Base-by-base conservation (phyloP, 169 alveolate species). In the Plasmodium adleri region DNA sequence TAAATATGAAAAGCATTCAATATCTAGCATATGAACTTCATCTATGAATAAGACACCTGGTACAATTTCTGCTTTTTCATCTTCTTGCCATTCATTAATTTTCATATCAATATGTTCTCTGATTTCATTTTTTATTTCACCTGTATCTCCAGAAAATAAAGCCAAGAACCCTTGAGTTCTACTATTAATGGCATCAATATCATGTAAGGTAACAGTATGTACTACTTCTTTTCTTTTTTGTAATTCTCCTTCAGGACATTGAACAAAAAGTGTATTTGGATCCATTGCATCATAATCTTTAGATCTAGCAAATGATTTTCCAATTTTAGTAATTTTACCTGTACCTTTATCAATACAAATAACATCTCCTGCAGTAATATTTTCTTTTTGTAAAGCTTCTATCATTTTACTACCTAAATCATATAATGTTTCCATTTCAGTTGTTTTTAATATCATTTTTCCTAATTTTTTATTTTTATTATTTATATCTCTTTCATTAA, bases 161-260 rank as follows among this genome's bases (percentile, higher is more conserved):
- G 99, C 99, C 70, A 98, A 90, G 88, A 98, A 98, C 24, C 99
- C 99, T 89, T 99, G 99, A 43, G 98, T 88, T 17, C 98, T 92
- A 60, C 99, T 96, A 94, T 99, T 99, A 72, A 98, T 98, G 60
- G 98, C 99, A 94, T 99, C 99, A 26, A 99, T 97, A 88, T 99
- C 99, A 87, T 99, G 99, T 75, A 99, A 93, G 8, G 99, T 98
- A 28, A 99, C 99, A 2, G 99, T 98, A 93, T 99, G 99, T 13
- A 98, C 99, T 20, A 98, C 99, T 93, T 98, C 99, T 94, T 98
- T 98, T 87, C 99, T 96, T 95, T 98, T 99, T 93, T 98, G 99
- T 59, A 98, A 96, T 90, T 99, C 99, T 26, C 99, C 99, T 70
- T 99, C 99, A 3, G 99, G 99, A 92, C 99, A 98, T 94, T 97